Evolutionary conservation across 306 rosid genomes (phyloP), one percentile per base, ranked within the genome.

Genomic region (Canavalia ensiformis): DNA sequence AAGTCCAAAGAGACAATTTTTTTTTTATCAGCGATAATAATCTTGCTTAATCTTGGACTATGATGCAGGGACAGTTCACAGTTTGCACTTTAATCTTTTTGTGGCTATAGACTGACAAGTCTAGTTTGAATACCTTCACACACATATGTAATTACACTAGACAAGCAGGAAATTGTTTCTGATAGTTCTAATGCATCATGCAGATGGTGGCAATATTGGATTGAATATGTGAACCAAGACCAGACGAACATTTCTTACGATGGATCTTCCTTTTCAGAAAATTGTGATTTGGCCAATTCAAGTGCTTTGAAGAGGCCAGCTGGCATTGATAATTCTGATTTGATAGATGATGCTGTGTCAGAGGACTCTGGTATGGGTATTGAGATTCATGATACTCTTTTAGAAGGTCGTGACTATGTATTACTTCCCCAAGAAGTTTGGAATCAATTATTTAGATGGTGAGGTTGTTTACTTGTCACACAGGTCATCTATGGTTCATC

Each of bases 131-230:
- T 79, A 51, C 45, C 51, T 11, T 76, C 64, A 18, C 46, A 34
- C 52, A 62, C 57, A 68, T 75, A 56, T 69, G 31, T 54, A 52
- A 55, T 63, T 49, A 37, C 25, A 64, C 49, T 7, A 25, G 73
- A 56, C 49, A 68, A 63, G 55, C 31, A 4, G 68, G 81, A 55
- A 52, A 28, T 74, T 72, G 65, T 74, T 81, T 44, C 28, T 79
- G 67, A 63, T 79, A 54, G 51, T 64, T 84, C 82, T 42, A 64
- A 31, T 54, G 79, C 89, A 95, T 42, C 68, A 31, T 54, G 79
- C 89, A 95, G 99, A 85, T 95, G 99, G 99, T 95, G 99, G 99
- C 97, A 93, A 82, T 84, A 90, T 82, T 95, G 99, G 99, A 91
- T 93, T 83, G 97, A 93, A 75, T 95, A 95, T 80, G 99, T 93